Base-by-base conservation (phyloP, 306 rosid species). In the Luffa acutangula region DNA sequence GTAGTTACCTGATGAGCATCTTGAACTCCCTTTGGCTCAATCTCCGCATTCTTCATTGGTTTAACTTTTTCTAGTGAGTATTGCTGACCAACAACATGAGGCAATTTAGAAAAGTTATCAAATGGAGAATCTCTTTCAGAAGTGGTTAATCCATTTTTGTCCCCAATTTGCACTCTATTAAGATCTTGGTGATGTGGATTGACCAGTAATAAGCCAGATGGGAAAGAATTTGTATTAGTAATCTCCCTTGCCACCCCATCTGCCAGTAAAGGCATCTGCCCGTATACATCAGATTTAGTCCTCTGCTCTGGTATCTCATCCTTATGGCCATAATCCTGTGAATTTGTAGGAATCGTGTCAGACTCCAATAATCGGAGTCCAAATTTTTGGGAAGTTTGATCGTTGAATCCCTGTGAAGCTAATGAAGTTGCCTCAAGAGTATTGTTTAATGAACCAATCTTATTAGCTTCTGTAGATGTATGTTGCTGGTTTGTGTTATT, bases 111-210 rank as follows among this genome's bases (percentile, higher is more conserved):
- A 72, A 76, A 77, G 56, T 78, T 73, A 69, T 53, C 13, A 46
- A 74, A 79, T 20, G 78, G 83, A 42, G 75, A 70, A 80, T 80
- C 83, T 65, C 82, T 78, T 39, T 70, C 82, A 64, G 80, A 78
- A 58, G 83, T 63, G 18, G 83, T 64, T 54, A 52, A 63, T n/a
- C 70, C 54, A 78, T 80, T 78, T 70, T 67, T 76, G 76, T 80
- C 78, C 41, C 51, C 71, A n/a, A 25, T 33, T 41, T 79, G 80
- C 57, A 80, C 34, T 67, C 86, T 74, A 80, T 58, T 66, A 75
- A 82, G 80, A 59, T 75, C 83, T 70, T 82, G 89, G 54, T 81
- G 88, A 37, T 77, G 79, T 14, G 85, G 71, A 78, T 64, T 80
- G 81, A 54, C 79, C 72, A 64, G 71, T 37, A 71, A 53, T 54